A percentile compares a stretch with the other conserved stretches of the same genome.
Conservation (phyloP, 306 rosid species). For the Boehmeria nivea region DNA sequence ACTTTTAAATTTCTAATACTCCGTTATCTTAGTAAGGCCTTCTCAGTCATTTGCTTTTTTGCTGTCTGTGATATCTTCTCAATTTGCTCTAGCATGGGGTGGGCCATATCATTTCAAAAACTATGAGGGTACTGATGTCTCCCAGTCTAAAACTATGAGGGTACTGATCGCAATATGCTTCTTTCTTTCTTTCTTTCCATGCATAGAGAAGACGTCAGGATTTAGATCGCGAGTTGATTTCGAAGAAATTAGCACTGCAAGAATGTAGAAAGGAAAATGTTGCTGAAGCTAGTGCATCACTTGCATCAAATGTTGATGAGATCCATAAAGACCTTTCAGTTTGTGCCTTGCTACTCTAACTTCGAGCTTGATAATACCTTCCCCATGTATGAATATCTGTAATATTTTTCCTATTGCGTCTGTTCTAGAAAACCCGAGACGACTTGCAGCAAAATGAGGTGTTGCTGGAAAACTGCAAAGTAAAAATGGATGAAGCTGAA, state of each 20-base stretch:
- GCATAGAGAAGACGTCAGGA: constrained; percentile 43
- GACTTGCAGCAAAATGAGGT: constrained; percentile 36
- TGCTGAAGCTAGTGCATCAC: constrained; percentile 45
- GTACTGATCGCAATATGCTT: neutral
- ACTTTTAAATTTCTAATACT: no score
- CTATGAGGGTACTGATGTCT: no score
- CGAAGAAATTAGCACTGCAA: constrained; percentile 50
- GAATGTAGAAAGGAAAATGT: constrained; percentile 34
- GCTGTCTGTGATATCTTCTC: no score
- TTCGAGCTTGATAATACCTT: neutral
- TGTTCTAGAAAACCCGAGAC: constrained; percentile 44
- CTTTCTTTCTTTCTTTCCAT: constrained; percentile 14
- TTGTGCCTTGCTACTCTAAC: constrained; percentile 25
- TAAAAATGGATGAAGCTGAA: constrained; percentile 46
- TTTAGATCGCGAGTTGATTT: constrained; percentile 33
- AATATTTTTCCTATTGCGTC: constrained; percentile 14
- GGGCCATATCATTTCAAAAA: no score
- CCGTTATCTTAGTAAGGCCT: no score
- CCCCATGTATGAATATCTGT: neutral
- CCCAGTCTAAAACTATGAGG: neutral
- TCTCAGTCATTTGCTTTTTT: no score
- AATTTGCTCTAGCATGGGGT: no score
- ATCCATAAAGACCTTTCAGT: constrained; percentile 67
- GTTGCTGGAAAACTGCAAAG: constrained; percentile 34
- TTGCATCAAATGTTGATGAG: constrained; percentile 63